Evolutionary conservation across 2,329 filamentous ascomycete genomes (phyloP).

Genomic region (Aspergillus tubingensis): DNA sequence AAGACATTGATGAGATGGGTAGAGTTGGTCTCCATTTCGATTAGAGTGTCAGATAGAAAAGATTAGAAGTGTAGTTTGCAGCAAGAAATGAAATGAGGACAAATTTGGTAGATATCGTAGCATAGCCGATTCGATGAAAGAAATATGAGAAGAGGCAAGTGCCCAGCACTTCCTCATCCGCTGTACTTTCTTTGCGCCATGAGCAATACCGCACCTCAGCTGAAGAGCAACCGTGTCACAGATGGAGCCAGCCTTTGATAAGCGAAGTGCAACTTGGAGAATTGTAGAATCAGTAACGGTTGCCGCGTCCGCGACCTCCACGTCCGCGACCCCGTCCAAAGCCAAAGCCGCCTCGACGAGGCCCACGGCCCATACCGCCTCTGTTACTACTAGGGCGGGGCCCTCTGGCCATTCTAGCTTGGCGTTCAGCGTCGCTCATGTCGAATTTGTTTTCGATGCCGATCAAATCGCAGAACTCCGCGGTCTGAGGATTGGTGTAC

Average conservation of each 20-base stretch:
- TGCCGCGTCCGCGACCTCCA: constrained; percentile 23
- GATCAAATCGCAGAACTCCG: constrained; percentile 75
- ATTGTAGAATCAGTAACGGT: not conserved
- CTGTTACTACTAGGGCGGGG: constrained; percentile 48
- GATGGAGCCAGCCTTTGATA: not conserved
- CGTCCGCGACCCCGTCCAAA: constrained; percentile 22
- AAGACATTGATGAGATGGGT: not conserved
- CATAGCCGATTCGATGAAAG: not conserved
- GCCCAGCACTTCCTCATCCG: not conserved
- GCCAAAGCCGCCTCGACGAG: constrained; percentile 23
- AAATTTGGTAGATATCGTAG: not conserved
- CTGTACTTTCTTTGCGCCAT: not conserved
- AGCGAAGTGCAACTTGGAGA: not conserved
- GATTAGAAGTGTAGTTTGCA: not conserved
- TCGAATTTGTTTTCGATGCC: constrained; percentile 76
- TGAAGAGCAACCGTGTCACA: not conserved
- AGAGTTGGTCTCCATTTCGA: not conserved
- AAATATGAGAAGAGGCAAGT: not conserved
- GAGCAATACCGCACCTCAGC: not conserved
- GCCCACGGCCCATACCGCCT: constrained; percentile 14
- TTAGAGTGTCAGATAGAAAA: not conserved
- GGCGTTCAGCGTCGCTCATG: constrained; percentile 69
- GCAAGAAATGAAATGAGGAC: too few relatives aligned
- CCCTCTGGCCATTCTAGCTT: constrained; percentile 58
- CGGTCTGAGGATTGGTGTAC: constrained; percentile 85